Percentiles rank a stretch among this genome's conserved stretches.
phyloP scores from a whole-genome alignment of 345 rosid species.

The Conringia planisiliqua region DNA sequence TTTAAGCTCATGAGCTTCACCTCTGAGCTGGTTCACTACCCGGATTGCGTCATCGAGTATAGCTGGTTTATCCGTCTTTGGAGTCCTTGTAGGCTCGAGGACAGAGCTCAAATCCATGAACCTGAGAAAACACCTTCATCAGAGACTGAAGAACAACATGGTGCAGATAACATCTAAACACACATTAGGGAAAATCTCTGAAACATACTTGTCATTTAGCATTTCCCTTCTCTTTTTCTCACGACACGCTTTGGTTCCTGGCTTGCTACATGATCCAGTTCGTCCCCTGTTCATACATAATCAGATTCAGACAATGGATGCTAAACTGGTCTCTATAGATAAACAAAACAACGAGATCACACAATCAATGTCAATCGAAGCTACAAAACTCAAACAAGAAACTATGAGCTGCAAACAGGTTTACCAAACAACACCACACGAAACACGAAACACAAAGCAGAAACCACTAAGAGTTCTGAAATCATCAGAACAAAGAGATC shows the following conservation, averaged over 20 bases:
- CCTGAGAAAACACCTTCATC: conserved; percentile 38
- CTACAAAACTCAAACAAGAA: background rate
- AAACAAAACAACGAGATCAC: background rate
- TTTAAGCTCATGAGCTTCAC: conserved; percentile 72
- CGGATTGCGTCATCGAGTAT: conserved; percentile 80
- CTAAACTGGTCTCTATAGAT: background rate
- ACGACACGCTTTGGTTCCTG: conserved; percentile 71
- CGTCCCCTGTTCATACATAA: conserved; percentile 31
- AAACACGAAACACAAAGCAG: background rate
- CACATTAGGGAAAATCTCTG: background rate
- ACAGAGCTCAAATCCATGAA: conserved; percentile 75
- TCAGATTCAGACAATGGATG: conserved; percentile 4
- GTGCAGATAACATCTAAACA: background rate
- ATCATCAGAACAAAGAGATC: background rate
- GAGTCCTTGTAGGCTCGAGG: conserved; percentile 75
- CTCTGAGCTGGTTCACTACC: conserved; percentile 66
- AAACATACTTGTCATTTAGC: conserved; percentile 66
- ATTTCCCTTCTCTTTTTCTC: conserved; percentile 87
- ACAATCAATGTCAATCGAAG: background rate
- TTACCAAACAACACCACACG: background rate
- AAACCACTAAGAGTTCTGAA: background rate
- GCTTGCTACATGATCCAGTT: conserved; percentile 34
- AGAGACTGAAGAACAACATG: background rate
- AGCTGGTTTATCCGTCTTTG: conserved; percentile 76
- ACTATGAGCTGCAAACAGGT: background rate